Percentiles rank a stretch among this genome's conserved stretches.
phyloP scores from a whole-genome alignment of 169 alveolate species.

The Theileria orientalis region DNA sequence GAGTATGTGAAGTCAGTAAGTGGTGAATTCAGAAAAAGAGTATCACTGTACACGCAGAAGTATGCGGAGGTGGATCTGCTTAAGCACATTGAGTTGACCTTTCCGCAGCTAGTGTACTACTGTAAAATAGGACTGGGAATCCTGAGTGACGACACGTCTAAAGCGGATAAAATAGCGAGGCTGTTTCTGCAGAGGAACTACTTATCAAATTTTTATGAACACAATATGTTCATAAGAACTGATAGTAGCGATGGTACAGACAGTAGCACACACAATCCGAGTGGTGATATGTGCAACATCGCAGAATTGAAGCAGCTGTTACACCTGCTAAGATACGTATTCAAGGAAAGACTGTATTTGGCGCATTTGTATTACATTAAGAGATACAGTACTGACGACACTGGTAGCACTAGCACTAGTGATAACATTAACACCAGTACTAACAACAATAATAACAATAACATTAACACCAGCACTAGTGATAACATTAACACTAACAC shows the following conservation, averaged over 20 bases:
- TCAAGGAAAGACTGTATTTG: not conserved
- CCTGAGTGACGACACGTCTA: not conserved
- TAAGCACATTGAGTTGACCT: not conserved
- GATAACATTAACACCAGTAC: too few relatives aligned
- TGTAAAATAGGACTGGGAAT: not conserved
- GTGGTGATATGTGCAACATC: not conserved
- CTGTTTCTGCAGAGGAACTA: not conserved
- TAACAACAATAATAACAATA: not conserved
- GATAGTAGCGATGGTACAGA: too few relatives aligned
- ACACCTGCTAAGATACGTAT: constrained; percentile 1
- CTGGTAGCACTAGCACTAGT: not conserved
- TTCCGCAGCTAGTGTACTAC: not conserved
- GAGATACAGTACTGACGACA: not conserved
- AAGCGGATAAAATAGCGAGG: not conserved
- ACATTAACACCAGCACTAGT: not conserved
- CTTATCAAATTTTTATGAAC: not conserved
- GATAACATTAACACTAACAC: too few relatives aligned
- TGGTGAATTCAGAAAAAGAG: not conserved
- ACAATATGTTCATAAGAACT: not conserved
- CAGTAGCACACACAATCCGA: too few relatives aligned
- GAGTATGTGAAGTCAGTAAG: too few relatives aligned
- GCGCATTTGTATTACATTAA: not conserved
- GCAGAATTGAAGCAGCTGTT: not conserved
- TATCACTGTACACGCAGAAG: not conserved
- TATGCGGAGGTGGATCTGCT: not conserved